phyloP scores from a whole-genome alignment of 139 green algal genomes.

The Chlamydomonas asymmetrica region DNA sequence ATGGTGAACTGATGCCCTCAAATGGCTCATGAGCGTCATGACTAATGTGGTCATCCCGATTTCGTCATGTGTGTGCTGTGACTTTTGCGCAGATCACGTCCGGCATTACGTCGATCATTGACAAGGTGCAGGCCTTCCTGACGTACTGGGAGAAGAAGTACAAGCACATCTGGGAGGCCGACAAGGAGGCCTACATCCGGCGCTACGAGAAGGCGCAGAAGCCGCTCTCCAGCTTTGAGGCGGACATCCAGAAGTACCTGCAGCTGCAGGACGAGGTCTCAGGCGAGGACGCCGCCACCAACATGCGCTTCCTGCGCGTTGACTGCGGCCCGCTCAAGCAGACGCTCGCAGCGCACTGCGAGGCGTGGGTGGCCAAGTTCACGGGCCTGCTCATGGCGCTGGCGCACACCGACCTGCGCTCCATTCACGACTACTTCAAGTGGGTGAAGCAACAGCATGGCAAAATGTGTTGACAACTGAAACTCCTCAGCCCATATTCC shows the following conservation, averaged over 20 bases:
- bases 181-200: conserved; percentile 86
- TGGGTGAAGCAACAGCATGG: no score
- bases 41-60: no score
- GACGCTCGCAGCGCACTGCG: conserved; percentile 76
- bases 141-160: conserved; percentile 91
- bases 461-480: no score
- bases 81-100: conserved; percentile 65
- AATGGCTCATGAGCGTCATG: no score
- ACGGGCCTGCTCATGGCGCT: conserved; percentile 71
- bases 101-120: conserved; percentile 77
- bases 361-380: conserved; percentile 79
- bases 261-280: conserved; percentile 44
- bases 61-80: background rate
- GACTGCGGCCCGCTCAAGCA: conserved; percentile 88
- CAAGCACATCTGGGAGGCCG: conserved; percentile 86
- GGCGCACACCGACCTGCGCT: conserved; percentile 58
- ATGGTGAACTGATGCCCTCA: no score
- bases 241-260: conserved; percentile 79
- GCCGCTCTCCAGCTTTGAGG: conserved; percentile 73
- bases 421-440: conserved; percentile 61
- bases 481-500: no score
- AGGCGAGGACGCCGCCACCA: conserved; percentile 77
- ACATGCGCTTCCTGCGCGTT: conserved; percentile 89
- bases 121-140: conserved; percentile 78
- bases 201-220: conserved; percentile 89